Percentiles rank a stretch among this genome's conserved stretches.
These are phyloP conservation scores for Aureobasidium pullulans DNA, from an alignment of 2,329 filamentous ascomycete species.

Conservation along the genomic window DNA sequence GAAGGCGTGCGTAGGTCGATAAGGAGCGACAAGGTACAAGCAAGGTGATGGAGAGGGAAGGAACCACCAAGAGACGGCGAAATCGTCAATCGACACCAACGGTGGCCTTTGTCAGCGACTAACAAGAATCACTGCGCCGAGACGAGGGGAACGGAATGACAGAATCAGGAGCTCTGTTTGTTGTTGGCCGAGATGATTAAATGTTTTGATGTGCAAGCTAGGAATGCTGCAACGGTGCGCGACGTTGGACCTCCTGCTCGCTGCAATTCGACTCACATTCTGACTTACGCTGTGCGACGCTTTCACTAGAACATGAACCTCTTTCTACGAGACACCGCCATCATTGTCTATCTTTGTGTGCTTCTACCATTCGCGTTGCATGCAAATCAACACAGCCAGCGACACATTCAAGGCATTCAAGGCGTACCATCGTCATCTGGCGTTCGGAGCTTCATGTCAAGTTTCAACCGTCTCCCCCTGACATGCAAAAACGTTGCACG, in stretches of 20 bases:
- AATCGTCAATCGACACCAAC: conserved; percentile 14
- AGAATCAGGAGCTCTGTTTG: conserved; percentile 13
- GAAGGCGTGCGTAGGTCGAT: not conserved
- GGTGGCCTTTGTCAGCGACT: conserved; percentile 11
- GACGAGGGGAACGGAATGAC: conserved; percentile 5
- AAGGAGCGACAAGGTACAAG: conserved; percentile 10
- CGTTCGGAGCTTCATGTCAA: conserved; percentile 5
- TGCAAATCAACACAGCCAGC: not conserved
- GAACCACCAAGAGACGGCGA: conserved; percentile 11
- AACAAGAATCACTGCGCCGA: conserved; percentile 8
- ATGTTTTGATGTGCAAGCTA: conserved; percentile 13
- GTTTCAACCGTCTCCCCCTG: conserved; percentile 10
- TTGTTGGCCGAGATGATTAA: conserved; percentile 11
- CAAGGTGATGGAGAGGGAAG: conserved; percentile 11
- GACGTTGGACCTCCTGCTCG: conserved; percentile 11
- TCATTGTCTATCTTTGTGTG: not conserved
- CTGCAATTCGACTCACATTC: conserved; percentile 8
- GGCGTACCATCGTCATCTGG: conserved; percentile 7
- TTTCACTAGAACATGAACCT: not conserved
- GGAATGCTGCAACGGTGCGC: conserved; percentile 14
- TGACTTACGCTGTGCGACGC: not conserved
- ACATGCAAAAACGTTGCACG: conserved; percentile 4
- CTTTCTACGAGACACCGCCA: not conserved
- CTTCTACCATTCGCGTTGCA: not conserved
- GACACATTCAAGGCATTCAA: not conserved